phyloP scores from a whole-genome alignment of 108 stramenopile genomes.

The Cyclotella distinguenda region DNA sequence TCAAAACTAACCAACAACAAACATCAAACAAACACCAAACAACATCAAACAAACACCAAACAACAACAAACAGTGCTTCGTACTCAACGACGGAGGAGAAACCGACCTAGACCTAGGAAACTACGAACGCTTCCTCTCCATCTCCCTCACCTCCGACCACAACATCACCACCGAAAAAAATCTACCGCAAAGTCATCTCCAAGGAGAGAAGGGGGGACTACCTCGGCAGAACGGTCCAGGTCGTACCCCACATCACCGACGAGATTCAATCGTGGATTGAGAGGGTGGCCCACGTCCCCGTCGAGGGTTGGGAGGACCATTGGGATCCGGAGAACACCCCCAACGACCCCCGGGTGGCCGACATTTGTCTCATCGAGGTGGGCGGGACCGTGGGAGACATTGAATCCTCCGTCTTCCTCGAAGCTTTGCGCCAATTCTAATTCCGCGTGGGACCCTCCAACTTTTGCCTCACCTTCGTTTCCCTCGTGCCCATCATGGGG shows the following conservation, averaged over 20 bases:
- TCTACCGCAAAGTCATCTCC: constrained; percentile 83
- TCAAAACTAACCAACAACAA: too few species aligned
- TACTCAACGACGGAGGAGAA: constrained; percentile 89
- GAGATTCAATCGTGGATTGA: constrained; percentile 92
- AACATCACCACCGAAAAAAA: constrained; percentile 94
- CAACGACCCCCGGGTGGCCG: constrained; percentile 65
- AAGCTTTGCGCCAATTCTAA: constrained; percentile 98
- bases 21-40: too few species aligned
- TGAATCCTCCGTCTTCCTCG: constrained; percentile 91
- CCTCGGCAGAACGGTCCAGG: constrained; percentile 91
- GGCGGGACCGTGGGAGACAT: constrained; percentile 99
- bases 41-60: constrained; percentile 4
- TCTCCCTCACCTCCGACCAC: constrained; percentile 75
- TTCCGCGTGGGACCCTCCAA: constrained; percentile 95
- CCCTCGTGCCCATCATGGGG: constrained; percentile 94
- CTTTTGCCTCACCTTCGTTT: constrained; percentile 95
- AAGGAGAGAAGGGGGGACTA: constrained; percentile 87
- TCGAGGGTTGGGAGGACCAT: constrained; percentile 44
- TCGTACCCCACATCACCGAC: constrained; percentile 90
- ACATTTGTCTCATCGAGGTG: constrained; percentile 98
- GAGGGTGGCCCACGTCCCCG: constrained; percentile 77
- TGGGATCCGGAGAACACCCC: constrained; percentile 27
- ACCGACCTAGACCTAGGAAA: constrained; percentile 92
- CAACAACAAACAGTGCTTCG: constrained; percentile 47
- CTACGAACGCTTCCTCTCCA: constrained; percentile 86